Evolutionary conservation across 2,329 filamentous ascomycete species (phyloP).

Genomic region (Penicillium occitanis): DNA sequence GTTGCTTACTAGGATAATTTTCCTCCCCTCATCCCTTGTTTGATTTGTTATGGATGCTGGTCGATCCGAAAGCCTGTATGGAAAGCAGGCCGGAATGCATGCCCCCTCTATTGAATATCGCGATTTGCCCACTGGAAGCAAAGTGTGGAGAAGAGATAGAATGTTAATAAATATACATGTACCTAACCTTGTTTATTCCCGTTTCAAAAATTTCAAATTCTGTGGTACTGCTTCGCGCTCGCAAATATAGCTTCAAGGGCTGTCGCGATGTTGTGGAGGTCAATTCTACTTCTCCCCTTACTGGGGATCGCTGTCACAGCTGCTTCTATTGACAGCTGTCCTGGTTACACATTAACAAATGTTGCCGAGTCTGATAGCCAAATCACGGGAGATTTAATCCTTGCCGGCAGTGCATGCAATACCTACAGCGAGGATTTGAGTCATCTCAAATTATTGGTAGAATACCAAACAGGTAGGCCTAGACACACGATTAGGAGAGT

Average conservation of each 20-base stretch:
- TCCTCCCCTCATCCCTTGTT: constrained; percentile 16
- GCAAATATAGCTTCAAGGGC: background rate
- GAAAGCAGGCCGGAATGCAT: constrained; percentile 3
- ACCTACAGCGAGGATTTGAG: constrained; percentile 59
- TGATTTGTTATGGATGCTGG: background rate
- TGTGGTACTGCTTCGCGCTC: background rate
- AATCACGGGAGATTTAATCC: constrained; percentile 59
- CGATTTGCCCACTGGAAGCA: background rate
- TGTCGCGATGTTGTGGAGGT: constrained; percentile 9
- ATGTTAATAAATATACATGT: background rate
- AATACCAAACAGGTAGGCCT: constrained; percentile 51
- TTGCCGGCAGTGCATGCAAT: constrained; percentile 67
- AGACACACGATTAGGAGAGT: too few species aligned
- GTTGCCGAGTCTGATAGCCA: constrained; percentile 40
- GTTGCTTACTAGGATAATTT: background rate
- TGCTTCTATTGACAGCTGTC: constrained; percentile 28
- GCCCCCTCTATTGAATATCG: background rate
- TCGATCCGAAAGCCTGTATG: background rate
- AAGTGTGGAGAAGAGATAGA: background rate
- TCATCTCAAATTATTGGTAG: constrained; percentile 58
- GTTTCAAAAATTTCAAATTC: background rate
- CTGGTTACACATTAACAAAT: constrained; percentile 43
- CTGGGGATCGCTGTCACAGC: background rate
- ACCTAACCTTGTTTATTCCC: background rate
- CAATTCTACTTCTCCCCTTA: background rate